These are phyloP conservation scores for Penicillium antarcticum DNA, from an alignment of 495 filamentous ascomycete species.

Conservation along the genomic window DNA sequence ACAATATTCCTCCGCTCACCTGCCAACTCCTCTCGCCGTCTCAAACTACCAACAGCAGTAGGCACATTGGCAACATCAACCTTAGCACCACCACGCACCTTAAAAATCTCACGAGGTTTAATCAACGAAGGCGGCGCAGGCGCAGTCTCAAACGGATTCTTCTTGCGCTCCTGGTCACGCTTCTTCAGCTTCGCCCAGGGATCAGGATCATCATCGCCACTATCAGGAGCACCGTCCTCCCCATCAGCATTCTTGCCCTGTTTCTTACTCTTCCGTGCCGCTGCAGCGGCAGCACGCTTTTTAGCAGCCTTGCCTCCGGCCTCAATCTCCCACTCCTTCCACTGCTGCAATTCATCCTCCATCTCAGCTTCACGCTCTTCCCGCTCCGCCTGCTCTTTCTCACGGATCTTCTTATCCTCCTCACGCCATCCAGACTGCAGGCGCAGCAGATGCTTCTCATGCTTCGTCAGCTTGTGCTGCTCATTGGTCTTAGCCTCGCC, in stretches of 20 bases:
- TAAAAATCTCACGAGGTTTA: conserved; percentile 65
- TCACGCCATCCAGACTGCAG: conserved; percentile 79
- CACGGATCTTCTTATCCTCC: conserved; percentile 62
- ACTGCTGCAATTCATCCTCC: conserved; percentile 47
- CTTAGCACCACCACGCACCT: conserved; percentile 61
- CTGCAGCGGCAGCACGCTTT: conserved; percentile 36
- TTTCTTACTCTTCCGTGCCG: conserved; percentile 18
- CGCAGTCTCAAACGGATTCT: conserved; percentile 71
- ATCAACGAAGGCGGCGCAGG: conserved; percentile 76
- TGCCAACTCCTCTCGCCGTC: conserved; percentile 77
- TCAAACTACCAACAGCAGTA: conserved; percentile 72
- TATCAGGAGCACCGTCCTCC: conserved; percentile 31
- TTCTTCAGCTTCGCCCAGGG: conserved; percentile 73
- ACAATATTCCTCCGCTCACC: conserved; percentile 72
- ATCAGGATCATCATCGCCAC: conserved; percentile 57
- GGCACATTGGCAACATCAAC: conserved; percentile 75
- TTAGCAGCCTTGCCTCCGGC: conserved; percentile 55
- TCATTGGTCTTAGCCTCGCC: conserved; percentile 41
- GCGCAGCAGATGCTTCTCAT: conserved; percentile 77
- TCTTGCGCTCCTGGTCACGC: conserved; percentile 52
- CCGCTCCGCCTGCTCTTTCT: conserved; percentile 63
- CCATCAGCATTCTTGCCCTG: conserved; percentile 42
- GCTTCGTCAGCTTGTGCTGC: conserved; percentile 64
- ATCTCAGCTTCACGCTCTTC: conserved; percentile 53
- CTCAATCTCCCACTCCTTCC: conserved; percentile 48